phyloP scores from a whole-genome alignment of 2,329 filamentous ascomycete species.

The Cytospora leucostoma region DNA sequence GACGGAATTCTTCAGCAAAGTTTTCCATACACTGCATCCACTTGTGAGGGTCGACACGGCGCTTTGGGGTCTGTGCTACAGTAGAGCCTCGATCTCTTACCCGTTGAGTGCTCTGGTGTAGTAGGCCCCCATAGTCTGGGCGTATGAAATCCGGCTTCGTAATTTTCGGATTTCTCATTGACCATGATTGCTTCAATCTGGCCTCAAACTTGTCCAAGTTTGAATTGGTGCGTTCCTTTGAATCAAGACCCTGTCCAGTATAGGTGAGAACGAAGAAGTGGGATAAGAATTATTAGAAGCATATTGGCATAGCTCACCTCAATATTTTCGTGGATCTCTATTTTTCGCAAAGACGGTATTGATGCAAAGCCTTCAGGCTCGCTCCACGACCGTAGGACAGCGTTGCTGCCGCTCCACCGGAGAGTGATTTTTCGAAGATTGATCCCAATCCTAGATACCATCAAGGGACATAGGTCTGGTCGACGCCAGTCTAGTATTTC shows the following conservation, averaged over 20 bases:
- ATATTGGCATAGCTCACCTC: neutral
- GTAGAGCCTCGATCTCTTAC: too few relatives aligned
- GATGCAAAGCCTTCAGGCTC: slow-evolving; percentile 29
- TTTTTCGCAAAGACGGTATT: slow-evolving; percentile 6
- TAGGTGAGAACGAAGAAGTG: neutral
- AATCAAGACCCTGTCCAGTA: too few relatives aligned
- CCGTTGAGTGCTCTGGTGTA: too few relatives aligned
- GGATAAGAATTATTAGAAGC: neutral
- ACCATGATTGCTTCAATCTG: neutral
- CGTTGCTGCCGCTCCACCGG: slow-evolving; percentile 38
- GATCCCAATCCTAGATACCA: slow-evolving; percentile 27
- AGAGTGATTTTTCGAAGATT: slow-evolving; percentile 31
- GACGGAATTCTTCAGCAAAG: neutral
- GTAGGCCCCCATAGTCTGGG: too few relatives aligned
- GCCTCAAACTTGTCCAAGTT: slow-evolving; percentile 7
- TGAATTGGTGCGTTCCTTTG: neutral
- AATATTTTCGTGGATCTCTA: slow-evolving; percentile 5
- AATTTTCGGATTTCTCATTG: neutral
- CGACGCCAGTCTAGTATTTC: slow-evolving; percentile 38
- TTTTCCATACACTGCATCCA: slow-evolving; percentile 2
- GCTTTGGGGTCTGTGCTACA: neutral
- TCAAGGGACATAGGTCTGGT: slow-evolving; percentile 34
- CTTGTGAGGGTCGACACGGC: neutral
- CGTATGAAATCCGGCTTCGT: too few relatives aligned
- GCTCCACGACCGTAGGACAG: slow-evolving; percentile 36